Evolutionary conservation across 2,329 filamentous ascomycete species (phyloP).

Genomic region (Sporothrix protearum): DNA sequence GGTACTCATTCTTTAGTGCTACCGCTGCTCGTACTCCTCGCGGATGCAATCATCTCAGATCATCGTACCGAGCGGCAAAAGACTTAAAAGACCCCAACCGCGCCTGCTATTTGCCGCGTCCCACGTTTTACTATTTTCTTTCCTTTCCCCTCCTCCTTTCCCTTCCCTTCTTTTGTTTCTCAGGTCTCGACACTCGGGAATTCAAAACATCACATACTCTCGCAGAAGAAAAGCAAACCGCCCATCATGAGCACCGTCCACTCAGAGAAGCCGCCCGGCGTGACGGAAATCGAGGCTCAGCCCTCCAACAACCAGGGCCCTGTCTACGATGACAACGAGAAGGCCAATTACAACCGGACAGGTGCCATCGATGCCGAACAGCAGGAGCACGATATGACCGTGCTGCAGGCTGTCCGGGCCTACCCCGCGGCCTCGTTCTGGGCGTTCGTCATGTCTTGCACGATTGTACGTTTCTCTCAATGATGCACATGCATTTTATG

Average conservation of each 20-base stretch:
- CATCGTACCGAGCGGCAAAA: background rate
- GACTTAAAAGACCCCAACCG: slow-evolving; percentile 13
- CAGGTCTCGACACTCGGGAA: background rate
- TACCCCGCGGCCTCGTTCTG: slow-evolving; percentile 40
- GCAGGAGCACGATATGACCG: slow-evolving; percentile 36
- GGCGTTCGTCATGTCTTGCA: slow-evolving; percentile 41
- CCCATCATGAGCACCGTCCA: slow-evolving; percentile 25
- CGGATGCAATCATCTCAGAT: background rate
- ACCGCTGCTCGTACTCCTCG: background rate
- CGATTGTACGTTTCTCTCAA: slow-evolving; percentile 38
- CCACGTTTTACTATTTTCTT: background rate
- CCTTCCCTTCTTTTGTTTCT: background rate
- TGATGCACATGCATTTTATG: too few relatives aligned
- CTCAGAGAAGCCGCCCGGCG: slow-evolving; percentile 1
- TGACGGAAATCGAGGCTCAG: slow-evolving; percentile 21
- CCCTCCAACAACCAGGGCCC: background rate
- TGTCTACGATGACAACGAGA: slow-evolving; percentile 35
- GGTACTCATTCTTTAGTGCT: background rate
- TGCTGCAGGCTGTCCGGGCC: slow-evolving; percentile 35
- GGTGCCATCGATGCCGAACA: slow-evolving; percentile 57
- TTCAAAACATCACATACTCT: background rate
- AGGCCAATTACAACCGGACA: slow-evolving; percentile 45
- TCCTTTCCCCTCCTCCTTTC: background rate
- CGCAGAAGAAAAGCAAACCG: slow-evolving; percentile 9
- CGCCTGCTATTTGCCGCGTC: slow-evolving; percentile 15